Base-by-base conservation (phyloP, 306 rosid species). In the Macrotyloma uniflorum region DNA sequence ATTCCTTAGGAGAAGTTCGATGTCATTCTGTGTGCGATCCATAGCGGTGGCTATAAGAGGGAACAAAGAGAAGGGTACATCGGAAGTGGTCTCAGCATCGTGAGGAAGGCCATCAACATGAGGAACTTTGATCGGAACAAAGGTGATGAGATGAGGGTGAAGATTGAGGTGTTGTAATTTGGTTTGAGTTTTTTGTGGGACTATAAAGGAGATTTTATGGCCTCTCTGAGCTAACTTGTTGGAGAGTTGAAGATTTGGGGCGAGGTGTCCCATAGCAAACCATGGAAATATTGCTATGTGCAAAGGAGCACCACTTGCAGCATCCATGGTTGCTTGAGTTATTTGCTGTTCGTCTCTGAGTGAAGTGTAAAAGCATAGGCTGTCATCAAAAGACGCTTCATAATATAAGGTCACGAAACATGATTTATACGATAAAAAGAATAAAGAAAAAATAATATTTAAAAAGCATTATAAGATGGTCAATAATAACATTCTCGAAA, bases 221-320 rank as follows among this genome's bases (percentile, higher is more conserved):
- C 72, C 86, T 57, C 61, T 66, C 4, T 54, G 11, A 5, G 83
- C 86, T 54, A 83, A 42, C 6, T 78, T 83, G 80, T 83, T 83
- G 1, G 86, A 83, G 12, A 83, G 72, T 0, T 43, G 83, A 0
- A 83, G 67, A 55, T 0, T 65, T 18, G 86, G 86, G 0, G 32
- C 72, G 3, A 65, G 1, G 67, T 83, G 86, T 0, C 86, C 86
- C 80, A 77, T 77, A 1, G 86, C 86, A 65, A 83, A 72, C 79
- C 76, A 83, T 54, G 85, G 85, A 26, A 2, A 82, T 69, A 82
- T 61, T 3, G 68, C 82, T 62, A 82, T 30, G 79, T 82, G 85
- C 10, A 82, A 0, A 35, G 65, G 0, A 6, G 49, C 0, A 26
- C 1, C 28, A 26, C 28, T 26, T 24, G 22, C 8, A 24, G 22